Percentiles rank a stretch among this genome's conserved stretches.
These are phyloP conservation scores for Pichia scutulata DNA, from an alignment of 805 yeast species.

Conservation along the genomic window DNA sequence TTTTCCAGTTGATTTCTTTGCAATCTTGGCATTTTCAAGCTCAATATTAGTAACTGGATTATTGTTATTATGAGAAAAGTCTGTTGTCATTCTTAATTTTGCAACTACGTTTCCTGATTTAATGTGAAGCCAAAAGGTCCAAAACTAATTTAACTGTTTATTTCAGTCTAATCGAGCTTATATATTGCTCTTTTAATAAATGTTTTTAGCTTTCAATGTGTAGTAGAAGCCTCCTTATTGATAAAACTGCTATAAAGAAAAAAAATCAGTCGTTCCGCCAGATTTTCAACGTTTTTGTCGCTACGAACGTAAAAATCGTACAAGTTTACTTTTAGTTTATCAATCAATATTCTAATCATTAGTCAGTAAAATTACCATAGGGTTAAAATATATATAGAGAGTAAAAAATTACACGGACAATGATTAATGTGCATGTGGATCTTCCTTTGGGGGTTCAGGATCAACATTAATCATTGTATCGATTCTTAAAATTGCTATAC, in stretches of 20 bases:
- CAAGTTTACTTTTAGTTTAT: neutral
- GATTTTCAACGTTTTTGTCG: neutral
- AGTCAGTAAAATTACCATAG: neutral
- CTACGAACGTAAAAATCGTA: neutral
- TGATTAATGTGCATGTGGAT: slow-evolving; percentile 73
- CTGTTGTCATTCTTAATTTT: neutral
- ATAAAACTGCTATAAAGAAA: neutral
- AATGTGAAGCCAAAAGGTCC: neutral
- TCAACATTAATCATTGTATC: slow-evolving; percentile 97
- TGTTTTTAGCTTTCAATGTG: neutral
- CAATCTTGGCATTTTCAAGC: slow-evolving; percentile 19
- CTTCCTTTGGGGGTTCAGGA: slow-evolving; percentile 90
- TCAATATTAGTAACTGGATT: neutral
- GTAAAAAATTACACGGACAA: neutral
- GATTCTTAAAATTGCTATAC: slow-evolving; percentile 93
- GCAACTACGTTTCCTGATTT: neutral
- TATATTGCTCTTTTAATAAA: neutral
- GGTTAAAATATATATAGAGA: neutral
- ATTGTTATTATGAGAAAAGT: neutral
- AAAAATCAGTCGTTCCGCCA: neutral
- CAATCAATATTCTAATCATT: no score
- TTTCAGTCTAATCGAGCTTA: neutral
- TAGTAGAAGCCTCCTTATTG: neutral
- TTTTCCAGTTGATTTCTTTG: slow-evolving; percentile 50
- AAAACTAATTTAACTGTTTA: neutral